phyloP scores from a whole-genome alignment of 805 yeast genomes.

The Wickerhamiella sergipiensis region DNA sequence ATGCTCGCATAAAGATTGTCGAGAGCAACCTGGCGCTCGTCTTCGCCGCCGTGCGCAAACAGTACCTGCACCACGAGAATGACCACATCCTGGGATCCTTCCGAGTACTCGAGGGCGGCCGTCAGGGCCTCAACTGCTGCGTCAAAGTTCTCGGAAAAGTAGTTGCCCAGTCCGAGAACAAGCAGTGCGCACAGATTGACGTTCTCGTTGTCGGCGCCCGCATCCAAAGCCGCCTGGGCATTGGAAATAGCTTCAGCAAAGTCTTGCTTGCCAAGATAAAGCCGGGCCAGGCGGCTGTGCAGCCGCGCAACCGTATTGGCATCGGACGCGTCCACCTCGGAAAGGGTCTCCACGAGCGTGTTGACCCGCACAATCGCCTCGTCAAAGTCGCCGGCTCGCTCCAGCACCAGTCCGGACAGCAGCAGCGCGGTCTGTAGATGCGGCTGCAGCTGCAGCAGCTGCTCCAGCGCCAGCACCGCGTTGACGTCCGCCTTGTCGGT shows the following conservation, averaged over 20 bases:
- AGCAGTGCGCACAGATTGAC: slow-evolving; percentile 39
- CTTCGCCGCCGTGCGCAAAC: slow-evolving; percentile 61
- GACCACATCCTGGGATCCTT: slow-evolving; percentile 52
- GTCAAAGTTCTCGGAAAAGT: slow-evolving; percentile 49
- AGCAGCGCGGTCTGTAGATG: slow-evolving; percentile 17
- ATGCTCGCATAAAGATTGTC: slow-evolving; percentile 66
- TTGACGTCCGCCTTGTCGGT: slow-evolving; percentile 12
- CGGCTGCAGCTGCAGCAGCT: slow-evolving; percentile 36
- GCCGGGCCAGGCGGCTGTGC: slow-evolving; percentile 37
- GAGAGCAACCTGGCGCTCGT: slow-evolving; percentile 66
- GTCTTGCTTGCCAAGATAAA: slow-evolving; percentile 45
- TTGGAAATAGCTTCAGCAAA: slow-evolving; percentile 47
- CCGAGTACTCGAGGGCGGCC: slow-evolving; percentile 41
- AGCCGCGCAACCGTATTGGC: not conserved
- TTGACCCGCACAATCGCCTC: slow-evolving; percentile 30
- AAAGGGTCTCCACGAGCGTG: not conserved
- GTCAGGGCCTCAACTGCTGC: slow-evolving; percentile 56
- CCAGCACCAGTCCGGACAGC: slow-evolving; percentile 29
- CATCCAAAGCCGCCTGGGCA: slow-evolving; percentile 42
- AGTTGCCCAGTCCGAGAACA: slow-evolving; percentile 58
- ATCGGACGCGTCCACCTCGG: not conserved
- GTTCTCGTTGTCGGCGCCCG: slow-evolving; percentile 26
- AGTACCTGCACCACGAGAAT: slow-evolving; percentile 66
- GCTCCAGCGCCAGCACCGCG: slow-evolving; percentile 32
- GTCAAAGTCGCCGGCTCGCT: slow-evolving; percentile 53